Conservation (phyloP, 2,329 filamentous ascomycete species). For the Penicillium sp. region DNA sequence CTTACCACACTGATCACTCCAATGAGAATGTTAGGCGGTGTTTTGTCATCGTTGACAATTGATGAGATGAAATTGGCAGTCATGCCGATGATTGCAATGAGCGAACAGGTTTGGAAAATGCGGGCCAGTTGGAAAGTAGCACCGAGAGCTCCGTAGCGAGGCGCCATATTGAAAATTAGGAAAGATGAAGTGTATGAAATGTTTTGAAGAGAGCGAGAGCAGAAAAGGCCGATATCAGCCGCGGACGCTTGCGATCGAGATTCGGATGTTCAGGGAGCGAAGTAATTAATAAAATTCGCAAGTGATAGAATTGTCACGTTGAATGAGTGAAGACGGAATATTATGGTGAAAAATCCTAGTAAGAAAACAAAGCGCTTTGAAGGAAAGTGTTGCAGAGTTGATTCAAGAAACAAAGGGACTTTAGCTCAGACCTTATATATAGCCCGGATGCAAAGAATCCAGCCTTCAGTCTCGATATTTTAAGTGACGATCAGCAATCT, state of each 20-base stretch:
- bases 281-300: not conserved
- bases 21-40: slow-evolving; percentile 72
- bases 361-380: not conserved
- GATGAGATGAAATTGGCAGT: slow-evolving; percentile 79
- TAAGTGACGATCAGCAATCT: slow-evolving; percentile 10
- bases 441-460: not conserved
- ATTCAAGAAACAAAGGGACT: not conserved
- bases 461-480: not conserved
- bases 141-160: slow-evolving; percentile 69
- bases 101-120: slow-evolving; percentile 68
- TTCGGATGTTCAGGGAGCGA: not conserved
- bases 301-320: not conserved
- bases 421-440: slow-evolving; percentile 3
- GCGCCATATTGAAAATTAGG: slow-evolving; percentile 27
- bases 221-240: not conserved
- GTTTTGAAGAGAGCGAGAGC: not conserved
- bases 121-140: slow-evolving; percentile 77
- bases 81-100: slow-evolving; percentile 79
- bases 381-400: slow-evolving; percentile 4
- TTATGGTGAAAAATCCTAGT: not conserved
- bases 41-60: slow-evolving; percentile 68
- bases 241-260: not conserved
- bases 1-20: slow-evolving; percentile 79
- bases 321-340: not conserved
- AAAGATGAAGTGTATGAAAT: not conserved